Percentiles rank a stretch among this genome's conserved stretches.
Conservation (phyloP, 192 early-diverging fungal genomes). For the Blastocladiella britannica region DNA sequence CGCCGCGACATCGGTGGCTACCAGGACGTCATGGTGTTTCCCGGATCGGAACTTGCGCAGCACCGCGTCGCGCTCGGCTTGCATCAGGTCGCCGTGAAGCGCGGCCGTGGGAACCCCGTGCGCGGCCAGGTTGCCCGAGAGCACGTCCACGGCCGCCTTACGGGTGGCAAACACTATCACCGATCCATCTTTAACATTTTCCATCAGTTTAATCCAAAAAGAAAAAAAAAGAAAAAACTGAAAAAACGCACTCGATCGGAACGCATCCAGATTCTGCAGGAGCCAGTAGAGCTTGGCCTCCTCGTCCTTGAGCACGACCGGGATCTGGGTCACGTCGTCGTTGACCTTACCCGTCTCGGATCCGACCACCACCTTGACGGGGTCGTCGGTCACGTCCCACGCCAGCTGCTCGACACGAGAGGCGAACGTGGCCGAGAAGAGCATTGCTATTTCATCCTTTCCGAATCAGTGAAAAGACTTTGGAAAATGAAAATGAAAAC, state of each 20-base stretch:
- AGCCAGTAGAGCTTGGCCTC: conserved; percentile 57
- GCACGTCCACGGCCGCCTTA: conserved; percentile 49
- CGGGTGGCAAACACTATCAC: conserved; percentile 56
- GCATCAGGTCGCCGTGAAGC: conserved; percentile 60
- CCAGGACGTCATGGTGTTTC: conserved; percentile 32
- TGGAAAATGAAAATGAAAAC: no score
- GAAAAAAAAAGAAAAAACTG: not conserved
- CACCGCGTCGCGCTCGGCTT: conserved; percentile 51
- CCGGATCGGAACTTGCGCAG: conserved; percentile 41
- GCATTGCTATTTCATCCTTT: conserved; percentile 28
- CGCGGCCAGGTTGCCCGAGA: conserved; percentile 36
- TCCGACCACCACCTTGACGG: conserved; percentile 53
- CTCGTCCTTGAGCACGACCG: conserved; percentile 40
- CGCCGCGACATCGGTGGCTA: conserved; percentile 48
- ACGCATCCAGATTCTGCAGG: conserved; percentile 23
- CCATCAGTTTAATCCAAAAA: no score
- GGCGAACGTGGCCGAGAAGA: conserved; percentile 66
- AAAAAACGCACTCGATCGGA: conserved; percentile 23
- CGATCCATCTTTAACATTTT: conserved; percentile 25
- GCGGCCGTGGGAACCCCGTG: conserved; percentile 28
- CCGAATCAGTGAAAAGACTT: no score
- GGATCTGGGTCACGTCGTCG: conserved; percentile 50
- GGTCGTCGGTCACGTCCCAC: conserved; percentile 43
- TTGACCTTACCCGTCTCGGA: conserved; percentile 42
- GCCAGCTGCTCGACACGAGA: conserved; percentile 47